Conservation (phyloP, 1,284 basidiomycete species). For the Paramarasmius palmivorus region DNA sequence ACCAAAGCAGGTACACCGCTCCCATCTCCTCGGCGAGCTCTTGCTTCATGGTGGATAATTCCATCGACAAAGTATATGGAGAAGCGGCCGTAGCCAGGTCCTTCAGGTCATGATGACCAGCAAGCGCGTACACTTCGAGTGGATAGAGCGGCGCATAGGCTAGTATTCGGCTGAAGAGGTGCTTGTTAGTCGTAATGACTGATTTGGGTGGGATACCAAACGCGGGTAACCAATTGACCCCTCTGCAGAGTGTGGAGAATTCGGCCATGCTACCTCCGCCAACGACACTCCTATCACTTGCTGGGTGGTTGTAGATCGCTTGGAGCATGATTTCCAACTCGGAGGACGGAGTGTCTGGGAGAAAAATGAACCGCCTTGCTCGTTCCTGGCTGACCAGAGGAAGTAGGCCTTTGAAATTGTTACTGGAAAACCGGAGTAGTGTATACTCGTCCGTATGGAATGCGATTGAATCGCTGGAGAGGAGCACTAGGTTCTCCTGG, state of each 20-base stretch:
- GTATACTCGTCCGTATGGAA: not conserved
- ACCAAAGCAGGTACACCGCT: constrained; percentile 12
- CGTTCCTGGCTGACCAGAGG: not conserved
- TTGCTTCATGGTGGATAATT: constrained; percentile 40
- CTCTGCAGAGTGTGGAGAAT: constrained; percentile 26
- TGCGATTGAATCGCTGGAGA: constrained; percentile 2
- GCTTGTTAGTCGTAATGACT: not conserved
- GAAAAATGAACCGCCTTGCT: not conserved
- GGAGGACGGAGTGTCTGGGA: not conserved
- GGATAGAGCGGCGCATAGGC: constrained; percentile 38
- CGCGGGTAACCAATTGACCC: constrained; percentile 32
- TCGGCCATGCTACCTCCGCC: not conserved
- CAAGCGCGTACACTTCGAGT: constrained; percentile 43
- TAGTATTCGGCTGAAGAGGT: constrained; percentile 35
- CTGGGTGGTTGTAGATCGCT: not conserved
- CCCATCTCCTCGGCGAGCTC: constrained; percentile 42
- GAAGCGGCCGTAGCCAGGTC: constrained; percentile 40
- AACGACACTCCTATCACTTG: not conserved
- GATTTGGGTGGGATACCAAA: constrained; percentile 31
- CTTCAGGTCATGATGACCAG: constrained; percentile 36
- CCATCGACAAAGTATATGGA: constrained; percentile 38
- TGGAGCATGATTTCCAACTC: constrained; percentile 7
- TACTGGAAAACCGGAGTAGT: constrained; percentile 4
- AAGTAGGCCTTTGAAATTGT: constrained; percentile 1
- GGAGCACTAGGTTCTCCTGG: not conserved